Evolutionary conservation across 1,284 basidiomycete genomes (phyloP), one percentile per base, ranked within the genome.

Genomic region (Moniliophthora roreri): DNA sequence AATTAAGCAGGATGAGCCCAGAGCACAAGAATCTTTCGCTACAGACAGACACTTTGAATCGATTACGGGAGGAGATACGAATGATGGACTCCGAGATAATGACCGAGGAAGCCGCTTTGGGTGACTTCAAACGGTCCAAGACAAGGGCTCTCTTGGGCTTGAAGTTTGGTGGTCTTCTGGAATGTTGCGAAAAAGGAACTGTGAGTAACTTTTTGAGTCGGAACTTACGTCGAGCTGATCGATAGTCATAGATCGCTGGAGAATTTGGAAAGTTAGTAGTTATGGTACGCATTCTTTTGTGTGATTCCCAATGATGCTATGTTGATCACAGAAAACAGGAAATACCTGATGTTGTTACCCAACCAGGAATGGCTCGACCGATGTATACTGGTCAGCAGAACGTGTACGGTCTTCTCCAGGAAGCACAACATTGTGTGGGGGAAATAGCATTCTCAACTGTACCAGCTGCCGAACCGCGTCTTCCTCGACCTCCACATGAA

Each of bases 141-240:
- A 76, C 84, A 3, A 84, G 82, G 58, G 78, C 82, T 52, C 92
- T 89, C 69, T 83, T 97, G 77, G 83, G 84, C 1, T 74, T 92
- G 64, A 96, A 96, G 74, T 95, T 95, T 64, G 93, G 92, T 26
- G 93, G 91, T 1, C 70, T 97, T 40, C 72, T 88, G 54, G 95
- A 97, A 70, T 85, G 85, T 53, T 91, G 88, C 44, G 91, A 95
- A 71, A 95, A 93, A 72, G 86, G 92, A 56, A 76, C 75, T 26
- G 87, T 84, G 55, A 53, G 79, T 75, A 1, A 10, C 13, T 36
- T 21, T 7, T 8, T n/a, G 11, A 32, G 28, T 34, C 20, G 18
- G 54, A 34, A 36, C 4, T 38, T 41, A 5, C 18, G 55, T 54
- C 51, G 36, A 54, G 56, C 45, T 54, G 21, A 10, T 44, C 11